Percentiles rank a stretch among this genome's conserved stretches.
Conservation (phyloP, 805 yeast species). For the Saturnispora sekii region DNA sequence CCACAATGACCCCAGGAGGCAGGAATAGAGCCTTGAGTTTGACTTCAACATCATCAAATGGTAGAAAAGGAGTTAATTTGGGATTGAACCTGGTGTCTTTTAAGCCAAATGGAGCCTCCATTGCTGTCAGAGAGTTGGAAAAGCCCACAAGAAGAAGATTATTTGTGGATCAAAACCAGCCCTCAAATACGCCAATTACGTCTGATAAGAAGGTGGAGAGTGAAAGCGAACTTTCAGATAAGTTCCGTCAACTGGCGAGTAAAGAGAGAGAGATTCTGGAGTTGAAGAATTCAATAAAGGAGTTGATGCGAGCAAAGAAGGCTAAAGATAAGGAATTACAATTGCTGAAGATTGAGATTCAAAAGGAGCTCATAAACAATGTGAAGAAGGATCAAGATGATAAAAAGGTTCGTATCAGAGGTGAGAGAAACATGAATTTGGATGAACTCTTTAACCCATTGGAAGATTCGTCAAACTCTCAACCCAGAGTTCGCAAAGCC, state of each 20-base stretch:
- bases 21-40: constrained; percentile 16
- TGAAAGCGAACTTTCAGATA: constrained; percentile 36
- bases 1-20: neutral
- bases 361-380: constrained; percentile 36
- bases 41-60: constrained; percentile 10
- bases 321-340: constrained; percentile 41
- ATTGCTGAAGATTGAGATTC: constrained; percentile 38
- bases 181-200: neutral
- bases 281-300: constrained; percentile 44
- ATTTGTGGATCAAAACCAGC: neutral
- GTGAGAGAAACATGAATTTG: no score
- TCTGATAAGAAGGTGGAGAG: neutral
- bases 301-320: constrained; percentile 31
- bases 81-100: constrained; percentile 24
- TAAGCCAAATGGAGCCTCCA: neutral
- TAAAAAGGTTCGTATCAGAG: no score
- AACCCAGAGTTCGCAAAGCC: no score
- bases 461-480: no score
- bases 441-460: no score
- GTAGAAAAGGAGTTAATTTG: constrained; percentile 24
- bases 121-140: neutral
- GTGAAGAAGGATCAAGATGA: constrained; percentile 17
- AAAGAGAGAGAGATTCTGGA: constrained; percentile 64
- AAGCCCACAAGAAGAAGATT: constrained; percentile 8
- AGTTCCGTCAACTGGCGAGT: constrained; percentile 50